Percentiles rank a stretch among this genome's conserved stretches.
phyloP scores from a whole-genome alignment of 2,329 filamentous ascomycete species.

The Aureobasidium pullulans region DNA sequence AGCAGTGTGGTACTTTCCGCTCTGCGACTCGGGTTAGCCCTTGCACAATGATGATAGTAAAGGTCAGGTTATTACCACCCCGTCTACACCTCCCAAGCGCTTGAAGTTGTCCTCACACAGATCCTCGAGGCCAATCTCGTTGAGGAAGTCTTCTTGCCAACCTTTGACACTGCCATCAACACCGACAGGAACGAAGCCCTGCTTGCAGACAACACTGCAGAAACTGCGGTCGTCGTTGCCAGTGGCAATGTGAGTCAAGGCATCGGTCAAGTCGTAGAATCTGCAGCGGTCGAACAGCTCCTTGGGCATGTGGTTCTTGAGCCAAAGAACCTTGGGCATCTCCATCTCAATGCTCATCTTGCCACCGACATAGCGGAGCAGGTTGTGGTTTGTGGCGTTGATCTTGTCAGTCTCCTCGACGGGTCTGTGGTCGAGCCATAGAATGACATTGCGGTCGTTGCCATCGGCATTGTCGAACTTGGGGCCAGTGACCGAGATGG shows the following conservation, averaged over 20 bases:
- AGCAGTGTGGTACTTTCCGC: conserved; percentile 82
- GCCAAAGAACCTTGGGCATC: conserved; percentile 94
- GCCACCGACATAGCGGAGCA: conserved; percentile 91
- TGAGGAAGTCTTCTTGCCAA: conserved; percentile 94
- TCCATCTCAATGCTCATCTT: conserved; percentile 99
- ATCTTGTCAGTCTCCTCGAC: conserved; percentile 87
- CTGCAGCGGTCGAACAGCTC: conserved; percentile 89
- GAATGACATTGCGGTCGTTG: conserved; percentile 86
- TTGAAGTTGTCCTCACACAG: conserved; percentile 80
- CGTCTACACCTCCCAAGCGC: conserved; percentile 88
- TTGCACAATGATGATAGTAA: conserved; percentile 1
- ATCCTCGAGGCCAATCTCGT: conserved; percentile 77
- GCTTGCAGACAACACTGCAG: conserved; percentile 95
- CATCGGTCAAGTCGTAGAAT: conserved; percentile 92
- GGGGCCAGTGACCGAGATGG: conserved; percentile 81
- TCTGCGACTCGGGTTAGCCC: conserved; percentile 51
- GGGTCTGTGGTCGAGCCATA: conserved; percentile 95
- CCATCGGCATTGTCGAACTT: conserved; percentile 68
- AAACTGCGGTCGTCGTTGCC: conserved; percentile 87
- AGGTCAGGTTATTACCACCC: conserved; percentile 60
- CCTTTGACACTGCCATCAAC: conserved; percentile 96
- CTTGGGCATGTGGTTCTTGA: conserved; percentile 95
- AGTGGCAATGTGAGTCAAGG: conserved; percentile 87
- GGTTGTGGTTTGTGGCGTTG: conserved; percentile 84
- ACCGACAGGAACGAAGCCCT: conserved; percentile 92